These are phyloP conservation scores for Mikania micrantha DNA, from an alignment of 129 eudicot genomes.

Conservation along the genomic window DNA sequence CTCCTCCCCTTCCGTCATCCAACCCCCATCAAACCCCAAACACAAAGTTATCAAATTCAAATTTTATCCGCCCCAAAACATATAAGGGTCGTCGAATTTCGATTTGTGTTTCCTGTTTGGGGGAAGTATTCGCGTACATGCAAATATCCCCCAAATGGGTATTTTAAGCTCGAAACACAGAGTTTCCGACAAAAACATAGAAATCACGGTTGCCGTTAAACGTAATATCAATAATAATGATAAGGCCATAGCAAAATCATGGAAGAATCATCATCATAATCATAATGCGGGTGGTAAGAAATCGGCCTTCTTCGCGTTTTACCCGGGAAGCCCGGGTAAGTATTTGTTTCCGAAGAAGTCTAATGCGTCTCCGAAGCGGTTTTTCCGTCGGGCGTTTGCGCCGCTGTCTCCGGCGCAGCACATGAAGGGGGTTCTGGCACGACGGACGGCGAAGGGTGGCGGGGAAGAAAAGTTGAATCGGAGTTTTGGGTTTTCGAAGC, in stretches of 20 bases:
- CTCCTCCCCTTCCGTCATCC: conserved; percentile 15
- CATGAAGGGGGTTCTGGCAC: conserved; percentile 33
- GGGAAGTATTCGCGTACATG: conserved; percentile 21
- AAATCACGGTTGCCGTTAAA: background rate
- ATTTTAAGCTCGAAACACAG: conserved; percentile 21
- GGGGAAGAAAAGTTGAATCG: conserved; percentile 35
- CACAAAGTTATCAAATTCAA: background rate
- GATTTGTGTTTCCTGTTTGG: conserved; percentile 25
- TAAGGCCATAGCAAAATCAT: background rate
- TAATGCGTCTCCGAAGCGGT: background rate
- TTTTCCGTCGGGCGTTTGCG: conserved; percentile 23
- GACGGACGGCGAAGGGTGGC: conserved; percentile 9
- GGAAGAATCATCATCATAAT: background rate
- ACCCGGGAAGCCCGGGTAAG: conserved; percentile 8
- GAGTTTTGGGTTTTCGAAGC: conserved; percentile 33
- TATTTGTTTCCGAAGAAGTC: conserved; percentile 12
- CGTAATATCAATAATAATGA: background rate
- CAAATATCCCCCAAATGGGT: conserved; percentile 24
- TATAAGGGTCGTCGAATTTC: conserved; percentile 2
- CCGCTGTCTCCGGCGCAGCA: conserved; percentile 30
- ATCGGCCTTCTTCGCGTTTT: conserved; percentile 7
- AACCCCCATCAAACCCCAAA: conserved; percentile 13
- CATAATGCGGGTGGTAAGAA: conserved; percentile 2
- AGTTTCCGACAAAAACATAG: background rate
- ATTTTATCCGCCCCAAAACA: conserved; percentile 11